These are phyloP conservation scores for Trichoderma gracile DNA, from an alignment of 2,329 filamentous ascomycete genomes.

Conservation along the genomic window DNA sequence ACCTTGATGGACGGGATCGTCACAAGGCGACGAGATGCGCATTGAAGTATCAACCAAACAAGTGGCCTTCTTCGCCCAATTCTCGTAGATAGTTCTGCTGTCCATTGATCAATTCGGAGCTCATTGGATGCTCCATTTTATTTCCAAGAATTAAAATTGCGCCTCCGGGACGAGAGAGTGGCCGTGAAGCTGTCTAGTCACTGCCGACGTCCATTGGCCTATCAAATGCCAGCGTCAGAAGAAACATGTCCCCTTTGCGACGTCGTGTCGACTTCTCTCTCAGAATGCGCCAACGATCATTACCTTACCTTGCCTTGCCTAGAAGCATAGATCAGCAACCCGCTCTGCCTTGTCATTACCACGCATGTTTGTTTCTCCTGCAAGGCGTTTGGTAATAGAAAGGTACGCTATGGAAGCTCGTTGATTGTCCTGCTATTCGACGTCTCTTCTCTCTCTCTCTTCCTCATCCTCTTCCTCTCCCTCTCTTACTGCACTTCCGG, in stretches of 20 bases:
- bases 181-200: slow-evolving; percentile 1
- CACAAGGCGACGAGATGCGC: too few species aligned
- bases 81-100: background rate
- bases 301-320: background rate
- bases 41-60: too few species aligned
- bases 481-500: background rate
- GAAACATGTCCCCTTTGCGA: slow-evolving; percentile 16
- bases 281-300: background rate
- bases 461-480: background rate
- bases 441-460: background rate
- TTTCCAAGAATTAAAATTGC: slow-evolving; percentile 1
- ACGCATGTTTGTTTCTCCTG: background rate
- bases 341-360: background rate
- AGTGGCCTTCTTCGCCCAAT: too few species aligned
- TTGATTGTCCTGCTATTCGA: slow-evolving; percentile 2
- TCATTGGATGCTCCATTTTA: background rate
- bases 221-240: slow-evolving; percentile 13
- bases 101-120: background rate
- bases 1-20: too few species aligned
- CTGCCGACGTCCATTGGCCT: slow-evolving; percentile 2
- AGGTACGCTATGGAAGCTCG: slow-evolving; percentile 24
- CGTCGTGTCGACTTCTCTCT: slow-evolving; percentile 3
- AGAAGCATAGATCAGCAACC: background rate
- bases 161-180: background rate
- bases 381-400: background rate